Conservation (phyloP, 2,329 filamentous ascomycete genomes). For the Fonsecaea erecta region DNA sequence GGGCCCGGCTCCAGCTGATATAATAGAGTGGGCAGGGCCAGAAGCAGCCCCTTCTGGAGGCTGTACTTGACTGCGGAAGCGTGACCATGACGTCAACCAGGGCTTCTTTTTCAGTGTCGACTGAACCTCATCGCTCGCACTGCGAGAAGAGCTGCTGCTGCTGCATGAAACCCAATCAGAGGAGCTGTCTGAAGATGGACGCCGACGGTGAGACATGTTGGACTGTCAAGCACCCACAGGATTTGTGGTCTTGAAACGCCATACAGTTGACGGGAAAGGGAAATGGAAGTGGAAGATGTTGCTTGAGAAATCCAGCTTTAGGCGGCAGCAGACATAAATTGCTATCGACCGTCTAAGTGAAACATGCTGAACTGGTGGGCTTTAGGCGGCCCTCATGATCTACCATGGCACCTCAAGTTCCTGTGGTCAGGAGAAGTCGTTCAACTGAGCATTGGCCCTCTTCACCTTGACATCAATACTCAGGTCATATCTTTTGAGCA, state of each 20-base stretch:
- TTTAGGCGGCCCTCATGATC: background rate
- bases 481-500: background rate
- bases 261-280: background rate
- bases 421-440: background rate
- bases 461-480: background rate
- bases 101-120: constrained; percentile 21
- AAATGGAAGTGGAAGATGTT: background rate
- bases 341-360: background rate
- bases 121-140: background rate
- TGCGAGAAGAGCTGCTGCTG: constrained; percentile 21
- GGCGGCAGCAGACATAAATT: background rate
- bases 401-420: background rate
- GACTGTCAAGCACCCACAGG: background rate
- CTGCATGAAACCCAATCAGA: constrained; percentile 31
- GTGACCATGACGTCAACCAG: constrained; percentile 29
- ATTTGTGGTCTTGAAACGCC: constrained; percentile 7
- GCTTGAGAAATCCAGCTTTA: background rate
- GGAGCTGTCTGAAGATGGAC: constrained; percentile 16
- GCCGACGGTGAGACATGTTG: constrained; percentile 17
- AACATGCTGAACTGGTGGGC: background rate
- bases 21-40: background rate
- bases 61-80: constrained; percentile 6
- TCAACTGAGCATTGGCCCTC: background rate
- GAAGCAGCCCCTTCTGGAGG: background rate
- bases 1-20: constrained; percentile 6